Evolutionary conservation across 2,329 filamentous ascomycete species (phyloP).

Genomic region (Trichoderma lentiforme): DNA sequence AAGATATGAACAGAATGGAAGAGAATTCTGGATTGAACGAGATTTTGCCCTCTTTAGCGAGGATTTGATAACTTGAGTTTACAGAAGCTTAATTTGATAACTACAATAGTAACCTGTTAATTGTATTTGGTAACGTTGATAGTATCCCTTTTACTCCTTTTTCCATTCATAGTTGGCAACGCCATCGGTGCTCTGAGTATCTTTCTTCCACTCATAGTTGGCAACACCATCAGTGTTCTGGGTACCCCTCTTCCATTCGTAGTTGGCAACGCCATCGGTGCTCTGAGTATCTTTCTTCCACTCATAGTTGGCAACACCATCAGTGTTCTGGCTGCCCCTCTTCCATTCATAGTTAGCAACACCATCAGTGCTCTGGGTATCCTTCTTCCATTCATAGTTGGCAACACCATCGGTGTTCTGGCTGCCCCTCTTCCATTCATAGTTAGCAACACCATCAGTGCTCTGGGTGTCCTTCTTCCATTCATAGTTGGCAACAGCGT

Average conservation of each 20-base stretch:
- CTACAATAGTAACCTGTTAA: neutral
- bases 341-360: slow-evolving; percentile 4
- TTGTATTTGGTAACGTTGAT: neutral
- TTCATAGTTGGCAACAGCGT: neutral
- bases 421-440: neutral
- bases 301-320: neutral
- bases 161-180: slow-evolving; percentile 5
- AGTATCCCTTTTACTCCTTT: neutral
- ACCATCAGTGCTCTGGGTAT: neutral
- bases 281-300: neutral
- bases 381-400: neutral
- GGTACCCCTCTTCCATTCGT: neutral
- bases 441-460: neutral
- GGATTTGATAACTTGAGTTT: slow-evolving; percentile 52
- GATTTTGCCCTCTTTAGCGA: neutral
- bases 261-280: neutral
- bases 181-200: neutral
- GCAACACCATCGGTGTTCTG: neutral
- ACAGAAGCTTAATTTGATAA: neutral
- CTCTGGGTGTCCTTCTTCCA: neutral
- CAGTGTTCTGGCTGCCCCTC: neutral
- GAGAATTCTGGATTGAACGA: slow-evolving; percentile 52
- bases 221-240: neutral
- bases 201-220: neutral
- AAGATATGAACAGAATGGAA: slow-evolving; percentile 29